phyloP scores from a whole-genome alignment of 1,284 basidiomycete species.

The Sphagnurus paluster region DNA sequence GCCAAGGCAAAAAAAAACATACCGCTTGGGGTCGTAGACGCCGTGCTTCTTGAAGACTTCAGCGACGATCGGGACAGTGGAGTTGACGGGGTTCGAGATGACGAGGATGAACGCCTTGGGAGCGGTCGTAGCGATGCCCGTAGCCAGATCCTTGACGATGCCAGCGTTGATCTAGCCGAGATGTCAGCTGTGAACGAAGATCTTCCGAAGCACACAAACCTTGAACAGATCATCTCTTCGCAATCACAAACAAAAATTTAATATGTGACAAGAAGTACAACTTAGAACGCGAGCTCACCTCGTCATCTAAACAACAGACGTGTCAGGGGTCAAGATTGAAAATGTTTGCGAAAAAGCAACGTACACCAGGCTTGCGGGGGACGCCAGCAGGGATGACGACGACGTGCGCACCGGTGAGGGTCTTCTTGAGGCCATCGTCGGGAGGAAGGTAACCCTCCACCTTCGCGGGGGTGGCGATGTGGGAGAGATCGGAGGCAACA shows the following conservation, averaged over 20 bases:
- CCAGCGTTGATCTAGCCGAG: constrained; percentile 89
- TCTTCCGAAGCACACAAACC: constrained; percentile 37
- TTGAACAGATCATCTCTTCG: constrained; percentile 91
- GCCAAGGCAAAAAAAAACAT: constrained; percentile 11
- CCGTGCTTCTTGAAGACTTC: constrained; percentile 94
- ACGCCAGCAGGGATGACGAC: constrained; percentile 98
- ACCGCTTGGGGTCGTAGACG: constrained; percentile 91
- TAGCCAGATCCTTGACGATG: constrained; percentile 93
- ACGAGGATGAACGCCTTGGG: constrained; percentile 95
- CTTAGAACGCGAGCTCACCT: too few species aligned
- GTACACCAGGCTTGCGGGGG: constrained; percentile 91
- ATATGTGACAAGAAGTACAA: background rate
- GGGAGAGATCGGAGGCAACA: constrained; percentile 92
- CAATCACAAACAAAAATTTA: background rate
- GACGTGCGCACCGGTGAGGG: constrained; percentile 83
- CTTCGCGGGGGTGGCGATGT: constrained; percentile 81
- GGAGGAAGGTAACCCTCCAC: constrained; percentile 75
- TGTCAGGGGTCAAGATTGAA: constrained; percentile 13
- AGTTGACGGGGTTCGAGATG: constrained; percentile 97
- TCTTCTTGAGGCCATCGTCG: constrained; percentile 82
- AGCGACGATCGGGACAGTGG: constrained; percentile 95
- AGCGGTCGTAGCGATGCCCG: constrained; percentile 79
- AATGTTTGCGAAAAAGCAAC: constrained; percentile 29
- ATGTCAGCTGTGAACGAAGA: constrained; percentile 7
- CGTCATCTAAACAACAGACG: constrained; percentile 59